These are phyloP conservation scores for Quercus agrifolia DNA, from an alignment of 306 rosid species.

Conservation along the genomic window DNA sequence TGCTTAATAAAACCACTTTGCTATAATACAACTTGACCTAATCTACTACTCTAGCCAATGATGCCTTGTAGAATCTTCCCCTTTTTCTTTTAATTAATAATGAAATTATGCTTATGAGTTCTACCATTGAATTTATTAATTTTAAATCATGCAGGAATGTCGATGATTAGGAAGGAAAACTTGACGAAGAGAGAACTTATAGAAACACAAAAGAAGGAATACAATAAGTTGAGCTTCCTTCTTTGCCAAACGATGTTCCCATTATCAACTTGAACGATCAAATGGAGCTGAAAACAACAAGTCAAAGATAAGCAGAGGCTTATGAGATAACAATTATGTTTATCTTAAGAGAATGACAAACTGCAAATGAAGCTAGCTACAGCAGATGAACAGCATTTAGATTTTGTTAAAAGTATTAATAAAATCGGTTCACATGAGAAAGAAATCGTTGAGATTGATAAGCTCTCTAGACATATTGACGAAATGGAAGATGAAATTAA, in stretches of 20 bases:
- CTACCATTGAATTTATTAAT: not conserved
- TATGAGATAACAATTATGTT: constrained; percentile 74
- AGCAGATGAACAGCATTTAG: constrained; percentile 57
- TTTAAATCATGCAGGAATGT: constrained; percentile 49
- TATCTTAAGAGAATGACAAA: constrained; percentile 83
- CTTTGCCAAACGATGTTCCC: constrained; percentile 43
- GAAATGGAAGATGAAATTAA: constrained; percentile 49
- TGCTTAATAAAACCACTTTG: not conserved
- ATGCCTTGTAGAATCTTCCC: not conserved
- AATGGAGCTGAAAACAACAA: constrained; percentile 71
- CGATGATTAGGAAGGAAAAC: constrained; percentile 51
- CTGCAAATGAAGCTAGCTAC: constrained; percentile 57
- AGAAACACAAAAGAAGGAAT: constrained; percentile 32
- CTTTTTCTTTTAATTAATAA: not conserved
- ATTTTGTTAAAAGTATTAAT: constrained; percentile 41
- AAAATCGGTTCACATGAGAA: constrained; percentile 57
- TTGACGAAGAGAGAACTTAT: constrained; percentile 52
- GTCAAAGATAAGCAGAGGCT: constrained; percentile 97
- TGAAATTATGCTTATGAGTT: not conserved
- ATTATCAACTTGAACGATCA: constrained; percentile 52
- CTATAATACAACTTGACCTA: not conserved
- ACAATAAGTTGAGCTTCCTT: constrained; percentile 40
- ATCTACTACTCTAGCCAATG: not conserved
- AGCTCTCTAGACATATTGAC: constrained; percentile 63
- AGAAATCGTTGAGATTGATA: constrained; percentile 53